Evolutionary conservation across 225 moss, liverwort and hornwort genomes (phyloP), one percentile per base, ranked within the genome.

Genomic region (Polytrichum commune): DNA sequence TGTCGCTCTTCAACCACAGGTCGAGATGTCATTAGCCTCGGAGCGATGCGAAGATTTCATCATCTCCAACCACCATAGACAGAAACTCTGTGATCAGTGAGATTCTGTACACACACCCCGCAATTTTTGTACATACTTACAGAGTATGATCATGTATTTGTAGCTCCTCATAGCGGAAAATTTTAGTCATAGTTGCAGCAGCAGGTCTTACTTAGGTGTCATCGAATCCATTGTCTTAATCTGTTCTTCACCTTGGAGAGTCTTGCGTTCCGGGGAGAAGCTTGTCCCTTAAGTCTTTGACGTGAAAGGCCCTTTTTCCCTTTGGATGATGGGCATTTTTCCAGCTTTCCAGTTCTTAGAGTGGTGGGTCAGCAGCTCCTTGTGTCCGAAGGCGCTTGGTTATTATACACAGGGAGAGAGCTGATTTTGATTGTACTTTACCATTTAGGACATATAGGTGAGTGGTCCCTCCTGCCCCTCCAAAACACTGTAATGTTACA

Each of bases 61-160:
- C 46, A 46, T 46, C 13, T 54, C 32, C 56, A 30, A 46, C 70
- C 65, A 71, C 68, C 74, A 72, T 57, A 66, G 63, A 65, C 58
- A 58, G 58, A 24, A 20, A 55, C 32, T 65, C 69, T 78, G 62
- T 68, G 56, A 65, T 64, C 60, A 29, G 58, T 58, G 58, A 58
- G 46, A 82, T 66, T 75, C 79, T 75, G 67, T 75, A 78, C 55
- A 80, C 86, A 75, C 61, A 53, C 71, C 65, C 77, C 79, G 76
- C 69, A 72, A 58, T 58, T 80, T 83, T 83, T 86, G 86, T 86
- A 86, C 55, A 86, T 86, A 86, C 73, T 65, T 75, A 70, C 70
- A 83, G 86, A 80, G 82, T 77, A 78, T 80, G 74, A 54, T 71
- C 67, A 58, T 80, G 73, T 78, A 64, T 29, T 75, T 80, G 53